These are phyloP conservation scores for Pochonia chlamydosporia DNA, from an alignment of 2,329 filamentous ascomycete species.

Conservation along the genomic window DNA sequence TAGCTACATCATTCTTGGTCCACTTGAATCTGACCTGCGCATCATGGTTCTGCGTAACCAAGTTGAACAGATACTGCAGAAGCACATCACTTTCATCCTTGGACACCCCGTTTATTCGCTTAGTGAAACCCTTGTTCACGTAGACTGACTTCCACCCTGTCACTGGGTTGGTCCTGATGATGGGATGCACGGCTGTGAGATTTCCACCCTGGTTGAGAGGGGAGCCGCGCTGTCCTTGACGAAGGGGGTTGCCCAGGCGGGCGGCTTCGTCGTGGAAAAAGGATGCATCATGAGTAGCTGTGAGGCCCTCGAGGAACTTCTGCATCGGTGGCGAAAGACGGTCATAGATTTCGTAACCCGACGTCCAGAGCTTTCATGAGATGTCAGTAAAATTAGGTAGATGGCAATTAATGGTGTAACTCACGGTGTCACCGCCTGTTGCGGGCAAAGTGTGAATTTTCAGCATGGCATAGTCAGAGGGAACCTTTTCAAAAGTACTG, in stretches of 20 bases:
- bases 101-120: slow-evolving; percentile 48
- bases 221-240: slow-evolving; percentile 41
- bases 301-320: slow-evolving; percentile 41
- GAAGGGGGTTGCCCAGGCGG: slow-evolving; percentile 38
- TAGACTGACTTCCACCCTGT: slow-evolving; percentile 53
- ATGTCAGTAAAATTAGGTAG: too few relatives aligned
- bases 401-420: too few relatives aligned
- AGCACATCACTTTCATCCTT: slow-evolving; percentile 47
- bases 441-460: slow-evolving; percentile 49
- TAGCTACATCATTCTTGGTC: slow-evolving; percentile 48
- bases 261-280: slow-evolving; percentile 46
- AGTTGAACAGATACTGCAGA: slow-evolving; percentile 40
- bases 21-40: slow-evolving; percentile 49
- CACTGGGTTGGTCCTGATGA: slow-evolving; percentile 55
- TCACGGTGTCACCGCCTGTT: slow-evolving; percentile 50
- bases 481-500: slow-evolving; percentile 49
- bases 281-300: slow-evolving; percentile 39
- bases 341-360: slow-evolving; percentile 55
- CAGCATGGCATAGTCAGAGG: slow-evolving; percentile 56
- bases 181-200: slow-evolving; percentile 44
- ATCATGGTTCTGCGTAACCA: slow-evolving; percentile 51
- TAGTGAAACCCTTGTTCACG: slow-evolving; percentile 45
- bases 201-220: slow-evolving; percentile 51
- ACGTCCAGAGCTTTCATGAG: slow-evolving; percentile 59
- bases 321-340: slow-evolving; percentile 42